Base-by-base conservation (phyloP, 148 eudicot species). In the Dysphania ambrosioides region DNA sequence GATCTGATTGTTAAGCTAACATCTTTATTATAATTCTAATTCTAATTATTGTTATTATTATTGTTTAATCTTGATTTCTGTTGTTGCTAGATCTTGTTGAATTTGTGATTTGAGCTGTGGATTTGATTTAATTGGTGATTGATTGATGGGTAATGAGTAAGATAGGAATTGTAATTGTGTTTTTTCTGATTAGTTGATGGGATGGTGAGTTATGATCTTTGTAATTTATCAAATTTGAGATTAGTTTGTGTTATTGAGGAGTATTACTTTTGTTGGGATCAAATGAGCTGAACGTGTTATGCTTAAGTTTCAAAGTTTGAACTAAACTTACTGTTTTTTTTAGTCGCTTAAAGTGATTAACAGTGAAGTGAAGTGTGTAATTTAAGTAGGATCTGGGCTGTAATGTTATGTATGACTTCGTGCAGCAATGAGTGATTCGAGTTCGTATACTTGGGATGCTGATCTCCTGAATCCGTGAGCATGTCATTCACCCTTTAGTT, bases 1-100 rank as follows among this genome's bases (percentile, higher is more conserved):
- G 6, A 35, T 76, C 75, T 79, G 67, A 51, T 75, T 83, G 4
- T n/a, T 61, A 75, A 51, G 40, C 40, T 66, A 60, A 44, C 18
- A 66, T 66, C 30, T 66, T 36, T 21, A n/a, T n/a, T n/a, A n/a
- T n/a, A n/a, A n/a, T 32, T 62, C 31, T 15, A 4, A 13, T n/a
- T 24, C 36, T 60, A 27, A 0, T 49, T 42, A 27, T 56, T 34
- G 8, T 18, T 1, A n/a, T 71, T 9, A 32, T 41, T n/a, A 63
- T 57, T 2, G 4, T 27, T 78, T 15, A 65, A 60, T 36, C 38
- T 31, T 30, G 8, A 64, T 56, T 77, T 27, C 23, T 51, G 7
- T 35, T 41, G 15, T 65, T 41, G 15, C 11, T 61, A 35, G 64
- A 38, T 75, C 59, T 65, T 56, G 66, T 4, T 75, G n/a, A n/a